Base-by-base conservation (phyloP, 2,329 filamentous ascomycete genomes). In the Ramichloridium luteum region DNA sequence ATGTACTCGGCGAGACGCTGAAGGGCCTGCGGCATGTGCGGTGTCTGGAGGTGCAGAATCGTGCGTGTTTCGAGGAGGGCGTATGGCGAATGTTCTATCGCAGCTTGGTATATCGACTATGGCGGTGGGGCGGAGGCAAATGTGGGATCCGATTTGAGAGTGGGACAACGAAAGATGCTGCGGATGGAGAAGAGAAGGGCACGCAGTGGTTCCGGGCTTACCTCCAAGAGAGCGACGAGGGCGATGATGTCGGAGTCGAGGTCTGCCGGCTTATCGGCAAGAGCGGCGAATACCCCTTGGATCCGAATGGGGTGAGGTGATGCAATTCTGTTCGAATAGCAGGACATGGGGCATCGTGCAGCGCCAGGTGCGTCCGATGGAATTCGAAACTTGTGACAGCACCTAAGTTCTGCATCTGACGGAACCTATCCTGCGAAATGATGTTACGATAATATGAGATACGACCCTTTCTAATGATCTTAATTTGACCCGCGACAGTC, bases 81-180 rank as follows among this genome's bases (percentile, higher is more conserved):
- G 47, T 55, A 3, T 55, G 54, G 54, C 39, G 40, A 36, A 36
- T 54, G n/a, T 41, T 54, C 32, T 56, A 56, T 29, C 30, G 51
- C 5, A 45, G 45, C 27, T 18, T 55, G 35, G 47, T 55, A 6
- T 54, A 48, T 20, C 37, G 51, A 16, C 16, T 56, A 15, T 56
- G 50, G 48, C 48, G 44, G 34, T 56, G 53, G 53, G 51, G 51
- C 28, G 51, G 53, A 2, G 42, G 30, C 28, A 36, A 40, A 13
- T 51, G 48, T 34, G 51, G 51, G 11, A 37, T 51, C 18, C 32
- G 44, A 17, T 54, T 55, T 30, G 45, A 46, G 26, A 44, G 36
- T 27, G 44, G 41, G 17, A 31, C 36, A 27, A 13, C 16, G 16
- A n/a, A n/a, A n/a, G n/a, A n/a, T n/a, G n/a, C n/a, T 28, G 37